Evolutionary conservation across 192 early-diverging fungal genomes (phyloP), one percentile per base, ranked within the genome.

Genomic region (Pilobolus umbonatus): DNA sequence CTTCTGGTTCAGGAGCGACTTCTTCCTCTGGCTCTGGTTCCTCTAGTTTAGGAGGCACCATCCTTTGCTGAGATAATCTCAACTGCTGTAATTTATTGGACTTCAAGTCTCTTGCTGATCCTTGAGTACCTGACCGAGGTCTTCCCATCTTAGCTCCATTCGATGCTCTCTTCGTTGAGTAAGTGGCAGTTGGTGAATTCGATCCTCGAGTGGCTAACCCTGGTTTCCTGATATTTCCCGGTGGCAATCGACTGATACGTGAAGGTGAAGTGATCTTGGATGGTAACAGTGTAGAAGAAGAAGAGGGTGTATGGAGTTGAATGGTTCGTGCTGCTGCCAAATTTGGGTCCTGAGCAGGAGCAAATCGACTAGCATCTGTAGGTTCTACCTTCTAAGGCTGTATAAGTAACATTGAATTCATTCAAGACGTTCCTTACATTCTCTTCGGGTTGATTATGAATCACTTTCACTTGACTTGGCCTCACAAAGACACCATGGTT

Each of bases 401-500:
- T 54, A n/a, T 31, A 14, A 35, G 31, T 30, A 1, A 35, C 8
- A 21, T 42, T 38, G 1, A 50, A 21, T 3, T 14, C 36, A 38
- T 14, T 14, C 36, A 38, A 7, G n/a, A n/a, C n/a, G n/a, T n/a
- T n/a, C n/a, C n/a, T n/a, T n/a, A n/a, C n/a, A n/a, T n/a, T n/a
- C n/a, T n/a, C n/a, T n/a, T n/a, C n/a, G n/a, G n/a, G n/a, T n/a
- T n/a, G n/a, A 5, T 42, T 12, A 17, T 42, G 39, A 38, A 42
- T 17, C 17, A 46, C 52, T 45, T 59, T 73, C 15, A 83, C 80
- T 61, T 87, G 86, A 22, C 77, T 80, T 40, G 82, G 56, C 22
- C 87, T 71, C 40, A 91, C 87, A 85, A 93, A 93, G 36, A 91
- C 77, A 57, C 89, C 91, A 57, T 90, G 82, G 39, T 80, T 68